Base-by-base conservation (phyloP, 1,139 yeast species). In the Hyphopichia fennica region DNA sequence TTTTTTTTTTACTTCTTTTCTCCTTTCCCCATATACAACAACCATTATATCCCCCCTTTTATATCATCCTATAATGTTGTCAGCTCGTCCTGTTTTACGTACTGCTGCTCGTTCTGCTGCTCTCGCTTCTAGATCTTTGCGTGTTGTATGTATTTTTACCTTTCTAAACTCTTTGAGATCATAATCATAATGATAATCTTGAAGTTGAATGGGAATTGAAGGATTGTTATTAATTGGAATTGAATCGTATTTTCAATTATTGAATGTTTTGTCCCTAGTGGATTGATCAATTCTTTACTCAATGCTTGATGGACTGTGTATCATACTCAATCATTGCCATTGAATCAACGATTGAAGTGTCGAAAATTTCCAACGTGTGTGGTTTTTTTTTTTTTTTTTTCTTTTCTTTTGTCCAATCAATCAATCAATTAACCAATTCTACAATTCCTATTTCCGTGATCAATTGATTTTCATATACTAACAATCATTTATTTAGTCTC, bases 11-110 rank as follows among this genome's bases (percentile, higher is more conserved):
- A 20, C 36, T 34, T 22, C 23, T 34, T 19, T 17, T 19, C 17
- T 33, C 14, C 18, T 34, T 17, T 19, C 20, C 18, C 16, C 18
- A 34, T 19, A n/a, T 34, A 34, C 36, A 34, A 34, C 36, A 19
- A 34, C 18, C 32, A 25, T 25, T 29, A 29, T 15, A 14, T 16
- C 32, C 32, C 23, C 28, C 28, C 13, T 25, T 11, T 17, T 22
- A n/a, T 25, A 14, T 28, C 37, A 15, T 28, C 18, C 18, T 38
- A 58, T 50, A 54, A 84, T 84, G 91, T 84, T 84, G 79, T 82
- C 90, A 67, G 80, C 82, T 67, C 88, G 91, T 81, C 80, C 87
- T 71, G 81, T 81, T 75, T 77, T 84, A 72, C 87, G 90, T 77
- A 79, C 86, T 67, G 88, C 88, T 69, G 81, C 85, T 66, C 84